phyloP scores from a whole-genome alignment of 805 yeast genomes.

The Zygoascus bituminiphila region DNA sequence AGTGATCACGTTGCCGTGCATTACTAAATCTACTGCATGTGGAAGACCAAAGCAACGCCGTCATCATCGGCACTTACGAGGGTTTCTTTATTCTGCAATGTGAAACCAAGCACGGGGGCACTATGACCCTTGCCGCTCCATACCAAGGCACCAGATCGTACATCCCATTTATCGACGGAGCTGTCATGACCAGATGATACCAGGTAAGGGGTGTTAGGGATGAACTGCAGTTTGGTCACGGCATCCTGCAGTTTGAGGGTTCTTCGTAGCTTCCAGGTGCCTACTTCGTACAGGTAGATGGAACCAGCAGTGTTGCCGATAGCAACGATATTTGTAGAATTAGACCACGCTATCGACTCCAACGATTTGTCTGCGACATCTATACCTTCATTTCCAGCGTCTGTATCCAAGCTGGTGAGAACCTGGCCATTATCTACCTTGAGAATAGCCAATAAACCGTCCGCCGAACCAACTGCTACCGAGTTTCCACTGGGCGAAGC shows the following conservation, averaged over 20 bases:
- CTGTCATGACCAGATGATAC: conserved; percentile 81
- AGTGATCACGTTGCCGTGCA: background rate
- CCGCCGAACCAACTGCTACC: conserved; percentile 78
- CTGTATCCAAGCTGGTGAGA: conserved; percentile 52
- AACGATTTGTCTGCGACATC: conserved; percentile 47
- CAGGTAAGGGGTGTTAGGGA: conserved; percentile 34
- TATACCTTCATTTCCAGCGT: conserved; percentile 34
- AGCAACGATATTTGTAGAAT: conserved; percentile 57
- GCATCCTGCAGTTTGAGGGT: conserved; percentile 68
- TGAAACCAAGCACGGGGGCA: conserved; percentile 88
- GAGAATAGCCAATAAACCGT: conserved; percentile 75
- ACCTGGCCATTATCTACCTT: conserved; percentile 68
- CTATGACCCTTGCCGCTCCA: conserved; percentile 86
- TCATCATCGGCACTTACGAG: conserved; percentile 94
- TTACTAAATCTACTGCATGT: conserved; percentile 12
- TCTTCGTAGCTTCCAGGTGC: conserved; percentile 79
- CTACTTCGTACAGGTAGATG: conserved; percentile 71
- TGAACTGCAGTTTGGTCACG: conserved; percentile 68
- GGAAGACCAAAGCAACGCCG: conserved; percentile 77
- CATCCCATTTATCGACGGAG: conserved; percentile 77
- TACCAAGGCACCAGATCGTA: conserved; percentile 70
- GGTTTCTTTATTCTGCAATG: conserved; percentile 55
- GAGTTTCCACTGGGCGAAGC: conserved; percentile 41
- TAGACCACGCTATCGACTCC: conserved; percentile 80
- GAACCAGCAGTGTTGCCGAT: conserved; percentile 87